Evolutionary conservation across 306 rosid genomes (phyloP), one percentile per base, ranked within the genome.

Genomic region (Dalbergia cultrata): DNA sequence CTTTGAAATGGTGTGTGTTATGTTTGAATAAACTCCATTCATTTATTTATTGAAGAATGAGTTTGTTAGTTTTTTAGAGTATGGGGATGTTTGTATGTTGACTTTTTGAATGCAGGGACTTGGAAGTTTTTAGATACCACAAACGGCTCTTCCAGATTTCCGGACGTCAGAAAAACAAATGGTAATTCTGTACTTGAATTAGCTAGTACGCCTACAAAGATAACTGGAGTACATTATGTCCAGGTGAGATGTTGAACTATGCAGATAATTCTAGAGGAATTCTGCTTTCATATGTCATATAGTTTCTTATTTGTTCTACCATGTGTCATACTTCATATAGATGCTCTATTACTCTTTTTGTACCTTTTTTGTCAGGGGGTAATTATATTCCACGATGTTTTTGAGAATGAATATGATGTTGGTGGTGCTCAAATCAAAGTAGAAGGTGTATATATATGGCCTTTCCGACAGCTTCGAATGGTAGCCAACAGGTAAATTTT

Each of bases 361-460:
- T 84, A 81, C 52, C 52, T 75, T 83, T 77, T 74, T 70, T 82
- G n/a, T 82, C 86, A 95, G 99, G 99, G 99, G 37, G 90, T 92
- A 62, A 77, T 95, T 72, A 92, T 95, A 72, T 93, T 90, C 83
- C 97, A 89, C 82, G 97, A 93, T 81, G 97, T 90, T 76, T 88
- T 91, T 80, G 97, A 92, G 84, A 89, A 90, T 19, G 94, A 91
- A 62, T 87, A 89, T 80, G 91, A 90, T 85, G 90, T 87, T 75
- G 94, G 94, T 7, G 98, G 98, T 69, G 92, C 94, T 81, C 97
- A 93, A 86, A 88, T 95, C 86, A 95, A 87, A 86, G 91, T 95
- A 72, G 99, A 95, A 90, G 99, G 99, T 88, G 99, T 95, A 86
- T 95, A 93, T 87, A 90, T 95, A 87, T 95, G 99, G 99, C 99